Evolutionary conservation across 2,329 filamentous ascomycete species (phyloP).

Genomic region (Sporothrix pseudoabietina): DNA sequence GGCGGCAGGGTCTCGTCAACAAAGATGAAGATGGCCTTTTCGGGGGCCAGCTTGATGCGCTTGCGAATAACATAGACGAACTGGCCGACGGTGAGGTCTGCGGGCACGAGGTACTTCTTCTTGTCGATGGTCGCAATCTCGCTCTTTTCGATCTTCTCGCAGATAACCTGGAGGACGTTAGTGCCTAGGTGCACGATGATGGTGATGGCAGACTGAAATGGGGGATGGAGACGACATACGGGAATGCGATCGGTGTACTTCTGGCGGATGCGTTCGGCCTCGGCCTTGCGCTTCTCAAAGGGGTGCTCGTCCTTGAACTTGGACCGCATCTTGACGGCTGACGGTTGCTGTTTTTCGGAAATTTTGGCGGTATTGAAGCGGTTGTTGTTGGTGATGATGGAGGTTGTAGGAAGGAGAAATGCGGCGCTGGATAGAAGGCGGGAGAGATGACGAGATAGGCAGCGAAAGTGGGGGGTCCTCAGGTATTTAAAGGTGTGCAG

Average conservation of each 20-base stretch:
- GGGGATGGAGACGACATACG: slow-evolving; percentile 62
- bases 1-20: slow-evolving; percentile 97
- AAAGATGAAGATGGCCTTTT: slow-evolving; percentile 99
- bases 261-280: slow-evolving; percentile 98
- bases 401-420: neutral
- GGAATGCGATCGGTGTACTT: slow-evolving; percentile 99
- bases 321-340: slow-evolving; percentile 77
- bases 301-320: slow-evolving; percentile 99
- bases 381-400: neutral
- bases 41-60: slow-evolving; percentile 98
- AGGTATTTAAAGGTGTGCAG: slow-evolving; percentile 9
- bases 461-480: slow-evolving; percentile 16
- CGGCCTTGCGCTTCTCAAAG: slow-evolving; percentile 99
- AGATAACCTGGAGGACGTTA: slow-evolving; percentile 73
- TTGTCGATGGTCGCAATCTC: slow-evolving; percentile 99
- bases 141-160: slow-evolving; percentile 99
- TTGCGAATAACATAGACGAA: slow-evolving; percentile 99
- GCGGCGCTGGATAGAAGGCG: neutral
- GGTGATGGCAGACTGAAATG: neutral
- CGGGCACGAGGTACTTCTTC: slow-evolving; percentile 99
- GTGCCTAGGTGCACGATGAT: slow-evolving; percentile 1
- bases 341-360: slow-evolving; percentile 13
- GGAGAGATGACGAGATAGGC: slow-evolving; percentile 24
- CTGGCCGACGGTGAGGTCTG: slow-evolving; percentile 97
- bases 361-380: slow-evolving; percentile 31